phyloP scores from a whole-genome alignment of 306 rosid genomes.

The Parietaria judaica region DNA sequence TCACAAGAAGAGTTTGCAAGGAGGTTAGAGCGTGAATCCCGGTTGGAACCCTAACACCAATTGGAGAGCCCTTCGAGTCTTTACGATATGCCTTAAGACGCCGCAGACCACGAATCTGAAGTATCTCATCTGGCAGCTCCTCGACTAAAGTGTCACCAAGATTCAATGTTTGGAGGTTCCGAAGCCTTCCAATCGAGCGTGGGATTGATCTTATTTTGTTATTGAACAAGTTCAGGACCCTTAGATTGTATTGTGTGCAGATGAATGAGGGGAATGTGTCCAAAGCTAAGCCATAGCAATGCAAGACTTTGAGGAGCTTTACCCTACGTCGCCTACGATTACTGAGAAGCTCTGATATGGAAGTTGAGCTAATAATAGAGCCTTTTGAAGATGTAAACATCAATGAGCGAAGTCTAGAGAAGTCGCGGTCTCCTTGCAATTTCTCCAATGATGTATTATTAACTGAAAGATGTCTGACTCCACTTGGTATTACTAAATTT shows the following conservation, averaged over 20 bases:
- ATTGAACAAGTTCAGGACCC: slow-evolving; percentile 7
- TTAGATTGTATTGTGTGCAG: slow-evolving; percentile 9
- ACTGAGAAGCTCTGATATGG: neutral
- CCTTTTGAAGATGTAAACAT: too few species aligned
- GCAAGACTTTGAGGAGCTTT: slow-evolving; percentile 1
- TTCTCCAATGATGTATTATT: neutral
- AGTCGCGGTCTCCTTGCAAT: neutral
- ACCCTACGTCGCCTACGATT: neutral
- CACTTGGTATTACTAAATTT: neutral
- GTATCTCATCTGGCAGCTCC: slow-evolving; percentile 6
- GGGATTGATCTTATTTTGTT: slow-evolving; percentile 15
- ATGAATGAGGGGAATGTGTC: slow-evolving; percentile 2
- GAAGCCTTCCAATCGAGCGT: slow-evolving; percentile 17
- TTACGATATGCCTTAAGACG: neutral
- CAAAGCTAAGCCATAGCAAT: neutral
- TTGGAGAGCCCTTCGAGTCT: neutral
- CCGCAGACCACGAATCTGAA: slow-evolving; percentile 1
- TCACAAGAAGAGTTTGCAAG: neutral
- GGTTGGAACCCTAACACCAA: neutral
- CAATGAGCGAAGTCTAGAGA: neutral
- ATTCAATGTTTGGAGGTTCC: slow-evolving; percentile 4
- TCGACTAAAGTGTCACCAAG: neutral
- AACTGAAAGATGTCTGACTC: neutral
- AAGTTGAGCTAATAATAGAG: neutral
- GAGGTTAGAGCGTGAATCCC: neutral